Evolutionary conservation across 345 rosid genomes (phyloP), one percentile per base, ranked within the genome.

Genomic region (Dovyalis caffra): DNA sequence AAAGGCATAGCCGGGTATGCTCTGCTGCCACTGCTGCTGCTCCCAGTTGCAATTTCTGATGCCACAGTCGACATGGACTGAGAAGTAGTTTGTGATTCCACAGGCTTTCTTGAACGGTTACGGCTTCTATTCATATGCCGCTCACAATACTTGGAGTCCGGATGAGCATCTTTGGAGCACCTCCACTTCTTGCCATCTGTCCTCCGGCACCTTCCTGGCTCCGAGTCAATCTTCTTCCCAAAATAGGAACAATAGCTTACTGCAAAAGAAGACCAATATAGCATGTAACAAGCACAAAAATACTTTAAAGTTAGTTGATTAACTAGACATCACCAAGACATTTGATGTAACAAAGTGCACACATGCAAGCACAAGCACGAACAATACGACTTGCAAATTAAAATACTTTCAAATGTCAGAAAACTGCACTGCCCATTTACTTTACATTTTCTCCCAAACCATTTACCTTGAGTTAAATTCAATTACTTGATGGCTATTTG

Each of bases 111-210:
- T 86, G 89, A 86, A 86, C 89, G 89, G 83, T 83, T 76, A 63
- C 86, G 85, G 81, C 84, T 80, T 45, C 89, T 74, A 73, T 86
- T 82, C 87, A 83, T 86, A 80, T 86, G 89, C 72, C 89, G 85
- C 78, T 86, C 89, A 80, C 89, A 86, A 33, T 86, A 86, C 76
- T 86, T 86, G 84, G 89, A 84, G 86, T 82, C 86, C 0, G 90
- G 89, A 78, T 90, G 86, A 60, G 92, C 96, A 77, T 91, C 94
- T 73, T 90, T 92, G 3, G 97, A 90, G 85, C 97, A 92, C 88
- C 97, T 88, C 97, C 97, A 92, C 78, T 92, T 92, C 88, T 92
- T 92, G 14, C 97, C 97, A 68, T 92, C 97, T 0, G 95, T 90
- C 81, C 97, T 90, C 73, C 92, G 84, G 63, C 97, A 92, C 74